Percentiles rank a stretch among this genome's conserved stretches.
Conservation (phyloP, 2,329 filamentous ascomycete species). For the Exophiala alcalophila region DNA sequence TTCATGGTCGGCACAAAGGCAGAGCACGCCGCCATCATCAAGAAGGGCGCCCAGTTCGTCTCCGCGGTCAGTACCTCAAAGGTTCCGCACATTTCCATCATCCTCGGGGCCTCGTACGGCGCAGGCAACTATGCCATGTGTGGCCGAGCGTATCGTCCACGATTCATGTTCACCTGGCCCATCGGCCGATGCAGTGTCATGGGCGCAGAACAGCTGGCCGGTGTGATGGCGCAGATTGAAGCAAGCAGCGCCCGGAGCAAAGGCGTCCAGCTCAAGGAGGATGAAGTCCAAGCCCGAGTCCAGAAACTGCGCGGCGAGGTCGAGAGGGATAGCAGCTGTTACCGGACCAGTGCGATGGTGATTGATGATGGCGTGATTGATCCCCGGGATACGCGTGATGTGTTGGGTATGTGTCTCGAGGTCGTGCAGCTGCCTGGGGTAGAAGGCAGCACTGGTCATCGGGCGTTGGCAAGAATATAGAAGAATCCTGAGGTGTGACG, state of each 20-base stretch:
- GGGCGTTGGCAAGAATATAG: slow-evolving; percentile 30
- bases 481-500: not conserved
- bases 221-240: slow-evolving; percentile 41
- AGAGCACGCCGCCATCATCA: slow-evolving; percentile 46
- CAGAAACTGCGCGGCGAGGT: slow-evolving; percentile 33
- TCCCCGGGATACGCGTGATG: slow-evolving; percentile 39
- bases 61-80: slow-evolving; percentile 45
- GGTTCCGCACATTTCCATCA: slow-evolving; percentile 47
- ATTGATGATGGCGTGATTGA: slow-evolving; percentile 42
- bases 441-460: slow-evolving; percentile 32
- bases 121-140: slow-evolving; percentile 51
- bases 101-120: slow-evolving; percentile 46
- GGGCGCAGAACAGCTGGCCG: slow-evolving; percentile 42
- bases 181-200: slow-evolving; percentile 42
- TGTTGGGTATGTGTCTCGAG: slow-evolving; percentile 40
- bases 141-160: slow-evolving; percentile 42
- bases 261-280: slow-evolving; percentile 28
- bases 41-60: slow-evolving; percentile 46
- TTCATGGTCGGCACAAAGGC: slow-evolving; percentile 50
- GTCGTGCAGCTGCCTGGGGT: slow-evolving; percentile 32
- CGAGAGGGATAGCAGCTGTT: slow-evolving; percentile 36
- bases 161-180: slow-evolving; percentile 46
- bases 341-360: slow-evolving; percentile 35
- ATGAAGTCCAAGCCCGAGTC: slow-evolving; percentile 31
- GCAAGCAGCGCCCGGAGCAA: slow-evolving; percentile 31